phyloP scores from a whole-genome alignment of 1,139 yeast species.

The Magnusiomyces suaveolens region DNA sequence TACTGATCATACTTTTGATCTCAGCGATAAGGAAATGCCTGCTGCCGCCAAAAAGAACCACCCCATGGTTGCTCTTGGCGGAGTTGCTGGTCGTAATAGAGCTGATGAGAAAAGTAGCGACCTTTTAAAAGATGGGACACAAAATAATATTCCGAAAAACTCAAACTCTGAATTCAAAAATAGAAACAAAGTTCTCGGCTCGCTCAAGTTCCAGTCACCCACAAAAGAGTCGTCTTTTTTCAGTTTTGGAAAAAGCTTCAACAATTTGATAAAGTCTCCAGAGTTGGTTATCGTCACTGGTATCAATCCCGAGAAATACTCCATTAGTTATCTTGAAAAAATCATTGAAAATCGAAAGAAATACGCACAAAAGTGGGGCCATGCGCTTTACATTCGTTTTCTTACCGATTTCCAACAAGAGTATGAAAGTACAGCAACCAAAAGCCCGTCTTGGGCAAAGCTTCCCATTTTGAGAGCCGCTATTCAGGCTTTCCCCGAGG shows the following conservation, averaged over 20 bases:
- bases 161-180: not conserved
- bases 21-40: slow-evolving; percentile 8
- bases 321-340: slow-evolving; percentile 48
- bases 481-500: slow-evolving; percentile 74
- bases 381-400: slow-evolving; percentile 75
- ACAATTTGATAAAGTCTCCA: not conserved
- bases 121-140: no score
- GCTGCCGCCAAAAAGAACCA: slow-evolving; percentile 7
- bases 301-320: slow-evolving; percentile 63
- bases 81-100: not conserved
- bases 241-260: not conserved
- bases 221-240: not conserved
- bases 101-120: not conserved
- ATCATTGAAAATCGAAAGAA: slow-evolving; percentile 75
- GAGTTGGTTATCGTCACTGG: slow-evolving; percentile 56
- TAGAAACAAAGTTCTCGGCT: slow-evolving; percentile 1
- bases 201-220: not conserved
- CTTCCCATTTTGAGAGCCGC: slow-evolving; percentile 68
- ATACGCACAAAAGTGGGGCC: slow-evolving; percentile 65
- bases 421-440: slow-evolving; percentile 12
- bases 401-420: slow-evolving; percentile 47
- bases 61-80: not conserved
- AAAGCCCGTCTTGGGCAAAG: slow-evolving; percentile 45
- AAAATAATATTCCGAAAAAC: not conserved
- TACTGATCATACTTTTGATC: slow-evolving; percentile 8